Evolutionary conservation across 1,284 basidiomycete genomes (phyloP).

Genomic region (Moesziomyces parantarcticus): DNA sequence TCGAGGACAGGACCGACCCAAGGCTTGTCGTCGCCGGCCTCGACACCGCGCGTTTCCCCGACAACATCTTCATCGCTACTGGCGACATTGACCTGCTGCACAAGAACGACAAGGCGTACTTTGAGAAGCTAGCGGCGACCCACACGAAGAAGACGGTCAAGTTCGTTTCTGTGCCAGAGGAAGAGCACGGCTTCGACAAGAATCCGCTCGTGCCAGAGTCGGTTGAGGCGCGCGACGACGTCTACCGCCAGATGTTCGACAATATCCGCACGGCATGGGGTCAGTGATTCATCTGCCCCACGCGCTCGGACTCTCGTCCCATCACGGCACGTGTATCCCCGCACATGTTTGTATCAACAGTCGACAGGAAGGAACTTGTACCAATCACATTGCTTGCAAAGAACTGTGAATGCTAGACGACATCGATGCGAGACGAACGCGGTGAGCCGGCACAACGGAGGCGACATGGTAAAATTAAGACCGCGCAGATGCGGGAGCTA

Average conservation of each 20-base stretch:
- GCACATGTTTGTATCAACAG: too few species aligned
- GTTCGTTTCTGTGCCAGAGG: slow-evolving; percentile 40
- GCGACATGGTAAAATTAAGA: too few species aligned
- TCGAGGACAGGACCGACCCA: slow-evolving; percentile 19
- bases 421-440: too few species aligned
- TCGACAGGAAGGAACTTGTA: too few species aligned
- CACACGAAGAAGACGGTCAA: slow-evolving; percentile 33
- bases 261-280: slow-evolving; percentile 18
- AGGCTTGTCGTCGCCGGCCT: slow-evolving; percentile 33
- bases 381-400: too few species aligned
- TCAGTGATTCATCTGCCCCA: not conserved
- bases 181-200: slow-evolving; percentile 64
- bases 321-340: too few species aligned
- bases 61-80: slow-evolving; percentile 41
- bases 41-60: slow-evolving; percentile 41
- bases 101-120: slow-evolving; percentile 35
- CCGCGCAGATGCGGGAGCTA: too few species aligned
- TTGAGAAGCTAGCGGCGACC: slow-evolving; percentile 33
- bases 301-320: too few species aligned
- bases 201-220: slow-evolving; percentile 27
- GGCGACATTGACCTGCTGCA: slow-evolving; percentile 54
- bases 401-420: too few species aligned
- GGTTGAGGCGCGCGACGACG: slow-evolving; percentile 25
- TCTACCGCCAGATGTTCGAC: slow-evolving; percentile 28
- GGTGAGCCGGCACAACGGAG: too few species aligned